Evolutionary conservation across 495 filamentous ascomycete species (phyloP).

Genomic region (Immersiella caudata): DNA sequence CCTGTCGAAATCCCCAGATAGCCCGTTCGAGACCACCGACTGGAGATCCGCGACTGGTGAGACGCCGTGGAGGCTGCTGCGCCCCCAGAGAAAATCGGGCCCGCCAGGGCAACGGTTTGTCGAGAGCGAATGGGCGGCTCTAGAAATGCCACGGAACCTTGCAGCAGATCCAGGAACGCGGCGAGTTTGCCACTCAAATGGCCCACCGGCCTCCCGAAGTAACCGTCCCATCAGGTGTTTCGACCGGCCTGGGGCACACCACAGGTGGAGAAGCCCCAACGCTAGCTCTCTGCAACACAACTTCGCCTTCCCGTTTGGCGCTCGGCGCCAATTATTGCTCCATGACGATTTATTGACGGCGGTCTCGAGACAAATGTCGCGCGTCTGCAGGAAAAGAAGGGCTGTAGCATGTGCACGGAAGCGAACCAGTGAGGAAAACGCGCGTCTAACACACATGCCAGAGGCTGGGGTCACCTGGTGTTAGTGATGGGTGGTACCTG

Average conservation of each 20-base stretch:
- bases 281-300: background rate
- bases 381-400: background rate
- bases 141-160: conserved; percentile 13
- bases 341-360: background rate
- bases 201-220: background rate
- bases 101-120: conserved; percentile 11
- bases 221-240: conserved; percentile 15
- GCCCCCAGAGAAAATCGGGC: conserved; percentile 1
- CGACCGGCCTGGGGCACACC: conserved; percentile 12
- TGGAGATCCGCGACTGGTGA: conserved; percentile 5
- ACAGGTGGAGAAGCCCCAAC: no score
- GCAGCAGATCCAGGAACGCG: conserved; percentile 18
- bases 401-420: conserved; percentile 2
- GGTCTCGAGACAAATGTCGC: background rate
- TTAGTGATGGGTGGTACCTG: conserved; percentile 12
- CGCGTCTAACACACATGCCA: conserved; percentile 8
- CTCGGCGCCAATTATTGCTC: conserved; percentile 7
- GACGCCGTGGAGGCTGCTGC: conserved; percentile 1
- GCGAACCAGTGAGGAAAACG: conserved; percentile 11
- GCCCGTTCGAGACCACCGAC: background rate
- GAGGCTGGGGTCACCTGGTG: background rate
- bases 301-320: conserved; percentile 14
- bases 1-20: background rate
- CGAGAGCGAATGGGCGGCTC: conserved; percentile 10
- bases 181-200: background rate